Evolutionary conservation across 148 eudicot genomes (phyloP), one percentile per base, ranked within the genome.

Genomic region (Linanthus parryae): DNA sequence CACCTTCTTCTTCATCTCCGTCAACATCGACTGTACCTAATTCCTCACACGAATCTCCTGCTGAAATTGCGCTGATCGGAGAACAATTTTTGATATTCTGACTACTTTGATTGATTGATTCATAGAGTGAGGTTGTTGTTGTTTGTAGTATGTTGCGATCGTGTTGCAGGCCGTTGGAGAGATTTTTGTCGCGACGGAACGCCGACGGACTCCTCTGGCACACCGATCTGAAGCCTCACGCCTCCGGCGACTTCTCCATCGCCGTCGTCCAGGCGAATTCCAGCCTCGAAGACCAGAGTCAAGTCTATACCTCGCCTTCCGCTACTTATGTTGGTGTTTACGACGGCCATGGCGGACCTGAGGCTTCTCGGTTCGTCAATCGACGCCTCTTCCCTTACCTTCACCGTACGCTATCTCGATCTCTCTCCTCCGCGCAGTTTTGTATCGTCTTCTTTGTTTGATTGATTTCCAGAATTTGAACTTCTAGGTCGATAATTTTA

Each of bases 331-430:
- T 90, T 21, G 97, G 97, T 10, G 92, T 90, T 33, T 90, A 80
- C 60, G 97, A 90, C 42, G 97, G 97, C 15, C 97, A 90, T 57
- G 97, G 97, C 25, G 97, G 97, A 6, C 86, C 95, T 20, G 86
- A 90, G 52, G 86, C 97, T 23, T 78, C 97, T 26, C 80, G 83
- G 1, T 90, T 90, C 44, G 78, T 87, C 26, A 80, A 72, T 45
- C 66, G 71, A 9, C 63, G 71, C 47, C 86, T 90, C 25, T 83
- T 86, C 19, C 67, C 77, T 51, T 63, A 65, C 41, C 52, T 90
- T 24, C 78, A 70, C 26, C 72, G 97, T 90, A 78, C 43, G 33
- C 2, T 26, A 41, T 38, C 50, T 39, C n/a, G 27, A 36, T 16
- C 41, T 17, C 33, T 33, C 13, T 26, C 11, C n/a, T n/a, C n/a